These are phyloP conservation scores for Phytophthora pisi DNA, from an alignment of 352 stramenopile genomes.

Conservation along the genomic window DNA sequence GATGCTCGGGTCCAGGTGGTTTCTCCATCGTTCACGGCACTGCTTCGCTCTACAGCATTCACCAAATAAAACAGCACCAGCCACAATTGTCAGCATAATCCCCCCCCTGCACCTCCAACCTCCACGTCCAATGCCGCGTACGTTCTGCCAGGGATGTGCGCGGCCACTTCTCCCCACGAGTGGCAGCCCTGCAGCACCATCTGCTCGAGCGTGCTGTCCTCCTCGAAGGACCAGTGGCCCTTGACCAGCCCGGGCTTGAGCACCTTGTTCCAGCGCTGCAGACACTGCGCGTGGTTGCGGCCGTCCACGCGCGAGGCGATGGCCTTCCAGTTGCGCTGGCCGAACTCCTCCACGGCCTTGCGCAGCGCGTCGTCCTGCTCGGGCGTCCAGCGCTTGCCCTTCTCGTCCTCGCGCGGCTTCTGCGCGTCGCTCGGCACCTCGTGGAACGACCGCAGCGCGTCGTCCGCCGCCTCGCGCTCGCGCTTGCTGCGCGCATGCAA, in stretches of 20 bases:
- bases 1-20: conserved; percentile 95
- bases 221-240: conserved; percentile 91
- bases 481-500: conserved; percentile 44
- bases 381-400: conserved; percentile 71
- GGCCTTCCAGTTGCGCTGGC: conserved; percentile 86
- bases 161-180: conserved; percentile 71
- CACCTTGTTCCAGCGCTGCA: conserved; percentile 88
- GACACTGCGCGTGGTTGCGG: conserved; percentile 75
- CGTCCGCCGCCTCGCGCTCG: conserved; percentile 33
- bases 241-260: conserved; percentile 92
- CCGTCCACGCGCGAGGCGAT: conserved; percentile 67
- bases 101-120: not conserved
- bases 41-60: conserved; percentile 79
- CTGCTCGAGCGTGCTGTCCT: conserved; percentile 88
- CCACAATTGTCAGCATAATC: conserved; percentile 11
- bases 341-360: conserved; percentile 74
- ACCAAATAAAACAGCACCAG: conserved; percentile 4
- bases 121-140: conserved; percentile 20
- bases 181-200: conserved; percentile 79
- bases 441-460: conserved; percentile 56
- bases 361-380: conserved; percentile 81
- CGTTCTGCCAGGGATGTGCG: conserved; percentile 66
- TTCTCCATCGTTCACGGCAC: conserved; percentile 96
- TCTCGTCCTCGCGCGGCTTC: conserved; percentile 57
- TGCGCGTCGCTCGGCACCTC: conserved; percentile 59